A percentile compares a stretch with the other conserved stretches of the same genome.
Conservation (phyloP, 306 rosid genomes). For the Medicago arabica region DNA sequence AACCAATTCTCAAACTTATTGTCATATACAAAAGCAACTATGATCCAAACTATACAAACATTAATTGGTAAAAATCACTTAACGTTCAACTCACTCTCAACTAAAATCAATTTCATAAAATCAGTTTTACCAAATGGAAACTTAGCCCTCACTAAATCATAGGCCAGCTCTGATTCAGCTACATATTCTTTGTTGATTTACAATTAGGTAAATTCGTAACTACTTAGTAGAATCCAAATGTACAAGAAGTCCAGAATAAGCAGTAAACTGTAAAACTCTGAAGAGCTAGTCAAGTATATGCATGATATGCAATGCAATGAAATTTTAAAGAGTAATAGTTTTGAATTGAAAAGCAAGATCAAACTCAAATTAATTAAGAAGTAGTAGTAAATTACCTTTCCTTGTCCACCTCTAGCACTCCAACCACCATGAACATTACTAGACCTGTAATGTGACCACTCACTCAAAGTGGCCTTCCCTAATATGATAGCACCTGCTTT, state of each 20-base stretch:
- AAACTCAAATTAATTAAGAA: not conserved
- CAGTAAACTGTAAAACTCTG: not conserved
- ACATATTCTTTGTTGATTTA: too few species aligned
- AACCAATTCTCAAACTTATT: too few species aligned
- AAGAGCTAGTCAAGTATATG: too few species aligned
- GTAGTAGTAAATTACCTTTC: constrained; percentile 52
- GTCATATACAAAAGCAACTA: too few species aligned
- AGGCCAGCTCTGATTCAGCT: not conserved
- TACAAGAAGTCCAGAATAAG: not conserved
- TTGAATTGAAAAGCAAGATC: not conserved
- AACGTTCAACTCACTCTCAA: too few species aligned
- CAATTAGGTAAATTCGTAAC: too few species aligned
- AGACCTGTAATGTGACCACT: constrained; percentile 61
- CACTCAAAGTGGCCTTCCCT: constrained; percentile 68
- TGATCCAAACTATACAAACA: too few species aligned
- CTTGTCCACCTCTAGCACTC: constrained; percentile 66
- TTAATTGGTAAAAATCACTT: too few species aligned
- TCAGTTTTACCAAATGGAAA: too few species aligned
- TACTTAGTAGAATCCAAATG: not conserved
- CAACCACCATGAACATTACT: constrained; percentile 47
- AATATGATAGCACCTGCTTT: constrained; percentile 71
- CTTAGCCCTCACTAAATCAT: not conserved
- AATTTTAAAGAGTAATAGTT: too few species aligned
- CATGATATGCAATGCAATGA: not conserved
- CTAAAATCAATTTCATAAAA: too few species aligned